Conservation (phyloP, 108 stramenopile genomes). For the Stephanodiscus triporus region DNA sequence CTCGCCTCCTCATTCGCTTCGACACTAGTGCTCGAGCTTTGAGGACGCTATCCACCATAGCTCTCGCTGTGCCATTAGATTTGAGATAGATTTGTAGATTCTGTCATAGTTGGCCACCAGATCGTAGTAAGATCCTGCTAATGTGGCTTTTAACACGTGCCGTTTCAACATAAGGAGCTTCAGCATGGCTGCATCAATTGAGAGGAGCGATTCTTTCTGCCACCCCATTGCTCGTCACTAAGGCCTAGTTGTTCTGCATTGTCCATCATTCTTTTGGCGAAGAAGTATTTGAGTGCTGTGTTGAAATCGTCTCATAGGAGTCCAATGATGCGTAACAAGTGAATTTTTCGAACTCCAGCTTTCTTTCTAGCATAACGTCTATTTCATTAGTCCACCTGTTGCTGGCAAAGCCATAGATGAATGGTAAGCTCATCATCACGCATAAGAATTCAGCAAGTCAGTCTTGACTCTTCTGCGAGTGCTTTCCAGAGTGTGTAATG, state of each 20-base stretch:
- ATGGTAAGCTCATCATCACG: constrained; percentile 13
- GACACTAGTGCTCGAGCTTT: too few relatives aligned
- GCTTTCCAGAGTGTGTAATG: too few relatives aligned
- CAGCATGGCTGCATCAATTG: constrained; percentile 20
- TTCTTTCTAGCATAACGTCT: constrained; percentile 40
- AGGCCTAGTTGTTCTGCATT: constrained; percentile 10
- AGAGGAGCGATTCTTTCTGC: neutral
- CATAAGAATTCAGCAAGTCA: too few relatives aligned
- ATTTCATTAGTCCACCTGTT: neutral
- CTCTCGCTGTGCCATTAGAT: neutral
- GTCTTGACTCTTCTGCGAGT: too few relatives aligned
- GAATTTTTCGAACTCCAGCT: constrained; percentile 15
- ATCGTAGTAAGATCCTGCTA: constrained; percentile 9
- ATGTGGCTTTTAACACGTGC: neutral
- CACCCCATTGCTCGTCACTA: constrained; percentile 17
- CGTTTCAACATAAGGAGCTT: constrained; percentile 27
- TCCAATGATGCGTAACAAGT: constrained; percentile 20
- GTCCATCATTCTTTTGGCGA: neutral
- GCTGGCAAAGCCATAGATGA: constrained; percentile 14
- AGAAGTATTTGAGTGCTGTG: constrained; percentile 21
- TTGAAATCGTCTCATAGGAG: constrained; percentile 27
- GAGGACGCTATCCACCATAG: too few relatives aligned
- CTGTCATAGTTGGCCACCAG: constrained; percentile 21
- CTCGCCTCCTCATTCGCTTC: too few relatives aligned
- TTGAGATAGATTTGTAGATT: constrained; percentile 1